Base-by-base conservation (phyloP, 1,139 yeast species). In the Blastobotrys elegans region DNA sequence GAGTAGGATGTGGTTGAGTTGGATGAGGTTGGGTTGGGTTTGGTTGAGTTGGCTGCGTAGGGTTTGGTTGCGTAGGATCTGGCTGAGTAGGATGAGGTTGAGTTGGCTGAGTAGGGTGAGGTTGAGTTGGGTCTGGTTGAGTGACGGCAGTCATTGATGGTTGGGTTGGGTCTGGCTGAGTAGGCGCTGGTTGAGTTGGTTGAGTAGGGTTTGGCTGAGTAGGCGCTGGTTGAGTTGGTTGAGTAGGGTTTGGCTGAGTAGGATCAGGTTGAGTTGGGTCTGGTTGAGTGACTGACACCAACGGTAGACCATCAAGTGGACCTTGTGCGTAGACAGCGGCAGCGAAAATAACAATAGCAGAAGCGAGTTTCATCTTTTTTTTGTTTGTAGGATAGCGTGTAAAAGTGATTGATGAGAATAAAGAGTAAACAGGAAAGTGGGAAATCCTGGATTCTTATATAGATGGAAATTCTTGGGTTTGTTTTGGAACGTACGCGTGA, bases 41-140 rank as follows among this genome's bases (percentile, higher is more conserved):
- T 34, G 38, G 38, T 18, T 34, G 38, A 4, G 38, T 34, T 6
- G 38, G 38, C 24, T 34, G 38, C 4, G 38, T 34, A 7, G 38
- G 38, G n/a, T 34, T 5, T 34, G 38, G 38, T 8, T 20, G 14
- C 16, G 38, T 34, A 17, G 38, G 38, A 18, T 34, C 16, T 18
- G 38, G 38, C 24, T 34, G 38, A 16, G 37, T 33, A 4, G 37
- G 38, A 34, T 34, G 10, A n/a, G 38, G 38, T 18, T 34, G 38
- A 18, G 38, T 34, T 3, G 22, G 22, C 18, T 34, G 22, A 18
- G 38, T 34, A 5, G 22, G 21, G 6, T 16, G 6, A 17, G 38
- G 38, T 13, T 17, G 21, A 3, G 38, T 34, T 7, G 38, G 38
- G 26, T 34, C 24, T 11, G 38, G 38, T 34, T 34, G 38, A n/a